These are phyloP conservation scores for Auriculariales sp. DNA, from an alignment of 768 basidiomycete genomes.

Conservation along the genomic window DNA sequence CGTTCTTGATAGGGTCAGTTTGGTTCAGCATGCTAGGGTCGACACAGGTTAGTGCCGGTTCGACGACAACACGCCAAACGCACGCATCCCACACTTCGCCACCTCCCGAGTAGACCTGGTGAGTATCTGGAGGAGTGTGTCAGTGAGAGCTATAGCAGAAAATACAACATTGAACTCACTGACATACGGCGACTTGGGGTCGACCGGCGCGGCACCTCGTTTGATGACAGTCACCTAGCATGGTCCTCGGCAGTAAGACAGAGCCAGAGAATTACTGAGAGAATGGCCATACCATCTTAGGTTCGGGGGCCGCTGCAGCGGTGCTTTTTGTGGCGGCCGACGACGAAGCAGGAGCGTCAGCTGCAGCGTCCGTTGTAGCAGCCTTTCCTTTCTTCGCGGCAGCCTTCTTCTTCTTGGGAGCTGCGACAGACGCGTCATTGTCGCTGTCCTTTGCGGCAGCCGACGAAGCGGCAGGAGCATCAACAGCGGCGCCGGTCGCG, in stretches of 20 bases:
- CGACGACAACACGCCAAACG: constrained; percentile 13
- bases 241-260: constrained; percentile 4
- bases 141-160: neutral
- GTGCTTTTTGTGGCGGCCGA: constrained; percentile 2
- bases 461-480: constrained; percentile 8
- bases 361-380: constrained; percentile 4
- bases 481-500: constrained; percentile 13
- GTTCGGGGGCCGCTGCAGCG: constrained; percentile 9
- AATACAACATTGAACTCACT: constrained; percentile 20
- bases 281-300: constrained; percentile 32
- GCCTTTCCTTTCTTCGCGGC: constrained; percentile 6
- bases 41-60: neutral
- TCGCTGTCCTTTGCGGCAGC: constrained; percentile 14
- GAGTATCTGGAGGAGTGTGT: constrained; percentile 22
- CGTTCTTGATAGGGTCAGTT: constrained; percentile 32
- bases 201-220: constrained; percentile 42
- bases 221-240: constrained; percentile 31
- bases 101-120: constrained; percentile 31
- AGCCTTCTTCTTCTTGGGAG: constrained; percentile 10
- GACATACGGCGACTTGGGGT: constrained; percentile 28
- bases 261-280: no score
- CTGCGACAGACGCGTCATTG: constrained; percentile 15
- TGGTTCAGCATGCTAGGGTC: constrained; percentile 23
- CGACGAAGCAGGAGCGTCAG: constrained; percentile 5
- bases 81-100: constrained; percentile 45